Percentiles rank a stretch among this genome's conserved stretches.
phyloP scores from a whole-genome alignment of 257 asterid genomes.

The Penstemon eatonii region DNA sequence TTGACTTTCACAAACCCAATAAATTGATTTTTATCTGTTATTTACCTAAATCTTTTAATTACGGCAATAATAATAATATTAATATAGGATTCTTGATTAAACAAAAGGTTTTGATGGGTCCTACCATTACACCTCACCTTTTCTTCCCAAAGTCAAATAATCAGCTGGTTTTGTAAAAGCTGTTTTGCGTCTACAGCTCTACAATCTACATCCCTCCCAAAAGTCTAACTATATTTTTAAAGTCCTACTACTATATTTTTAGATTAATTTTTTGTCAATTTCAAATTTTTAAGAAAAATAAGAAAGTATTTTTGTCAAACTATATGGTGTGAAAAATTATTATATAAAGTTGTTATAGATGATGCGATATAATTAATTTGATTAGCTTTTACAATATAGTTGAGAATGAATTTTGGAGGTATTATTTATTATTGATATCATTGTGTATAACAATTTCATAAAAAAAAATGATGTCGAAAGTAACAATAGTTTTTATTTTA shows the following conservation, averaged over 20 bases:
- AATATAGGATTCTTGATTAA: constrained; percentile 35
- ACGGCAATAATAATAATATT: neutral
- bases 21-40: constrained; percentile 27
- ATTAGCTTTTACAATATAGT: no score
- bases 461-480: no score
- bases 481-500: no score
- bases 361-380: no score
- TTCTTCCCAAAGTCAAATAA: constrained; percentile 51
- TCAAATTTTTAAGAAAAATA: no score
- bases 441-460: no score
- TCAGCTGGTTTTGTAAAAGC: constrained; percentile 54
- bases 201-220: neutral
- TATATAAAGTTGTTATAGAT: no score
- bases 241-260: neutral
- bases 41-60: constrained; percentile 18
- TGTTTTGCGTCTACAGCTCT: constrained; percentile 46
- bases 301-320: no score
- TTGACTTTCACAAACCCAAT: constrained; percentile 57
- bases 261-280: no score
- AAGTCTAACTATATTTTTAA: constrained; percentile 10
- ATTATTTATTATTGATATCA: no score
- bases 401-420: no score
- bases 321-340: no score
- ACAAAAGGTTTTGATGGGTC: constrained; percentile 36
- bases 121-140: constrained; percentile 30